These are phyloP conservation scores for Zygosaccharomyces bailii DNA, from an alignment of 805 yeast species.

Conservation along the genomic window DNA sequence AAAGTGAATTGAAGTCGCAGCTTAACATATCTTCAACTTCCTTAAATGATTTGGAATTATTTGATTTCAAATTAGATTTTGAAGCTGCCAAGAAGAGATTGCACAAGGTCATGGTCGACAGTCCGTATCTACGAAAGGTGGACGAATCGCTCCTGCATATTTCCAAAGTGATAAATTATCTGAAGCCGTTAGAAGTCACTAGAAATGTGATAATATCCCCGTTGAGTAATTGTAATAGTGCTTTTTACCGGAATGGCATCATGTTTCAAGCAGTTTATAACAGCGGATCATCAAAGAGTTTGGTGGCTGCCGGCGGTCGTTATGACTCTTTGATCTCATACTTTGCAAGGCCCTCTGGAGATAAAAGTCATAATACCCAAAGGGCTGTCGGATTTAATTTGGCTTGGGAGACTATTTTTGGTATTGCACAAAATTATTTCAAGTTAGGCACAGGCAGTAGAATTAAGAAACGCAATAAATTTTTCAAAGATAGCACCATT, in stretches of 20 bases:
- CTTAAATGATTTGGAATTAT: slow-evolving; percentile 72
- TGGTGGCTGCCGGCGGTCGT: slow-evolving; percentile 91
- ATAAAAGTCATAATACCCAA: slow-evolving; percentile 35
- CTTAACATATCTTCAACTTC: slow-evolving; percentile 77
- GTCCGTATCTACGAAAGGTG: slow-evolving; percentile 57
- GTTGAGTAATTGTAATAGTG: slow-evolving; percentile 74
- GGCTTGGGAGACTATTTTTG: slow-evolving; percentile 64
- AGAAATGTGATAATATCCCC: slow-evolving; percentile 68
- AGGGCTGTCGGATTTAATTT: slow-evolving; percentile 85
- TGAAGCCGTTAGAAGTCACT: slow-evolving; percentile 57
- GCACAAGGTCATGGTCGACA: slow-evolving; percentile 68
- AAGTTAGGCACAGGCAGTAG: slow-evolving; percentile 36
- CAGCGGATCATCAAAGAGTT: slow-evolving; percentile 44
- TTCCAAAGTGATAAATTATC: slow-evolving; percentile 50
- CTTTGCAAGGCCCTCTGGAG: slow-evolving; percentile 55
- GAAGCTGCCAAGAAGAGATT: slow-evolving; percentile 61
- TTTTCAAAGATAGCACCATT: slow-evolving; percentile 36
- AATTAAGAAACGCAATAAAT: slow-evolving; percentile 36
- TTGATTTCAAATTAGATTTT: slow-evolving; percentile 72
- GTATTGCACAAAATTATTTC: slow-evolving; percentile 48
- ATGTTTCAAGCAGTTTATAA: slow-evolving; percentile 86
- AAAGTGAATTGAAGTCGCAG: slow-evolving; percentile 54
- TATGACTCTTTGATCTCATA: slow-evolving; percentile 71
- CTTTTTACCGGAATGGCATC: slow-evolving; percentile 73
- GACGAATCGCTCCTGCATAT: slow-evolving; percentile 63